A percentile compares a stretch with the other conserved stretches of the same genome.
These are phyloP conservation scores for Fusarium foetens DNA, from an alignment of 2,329 filamentous ascomycete genomes.

Conservation along the genomic window DNA sequence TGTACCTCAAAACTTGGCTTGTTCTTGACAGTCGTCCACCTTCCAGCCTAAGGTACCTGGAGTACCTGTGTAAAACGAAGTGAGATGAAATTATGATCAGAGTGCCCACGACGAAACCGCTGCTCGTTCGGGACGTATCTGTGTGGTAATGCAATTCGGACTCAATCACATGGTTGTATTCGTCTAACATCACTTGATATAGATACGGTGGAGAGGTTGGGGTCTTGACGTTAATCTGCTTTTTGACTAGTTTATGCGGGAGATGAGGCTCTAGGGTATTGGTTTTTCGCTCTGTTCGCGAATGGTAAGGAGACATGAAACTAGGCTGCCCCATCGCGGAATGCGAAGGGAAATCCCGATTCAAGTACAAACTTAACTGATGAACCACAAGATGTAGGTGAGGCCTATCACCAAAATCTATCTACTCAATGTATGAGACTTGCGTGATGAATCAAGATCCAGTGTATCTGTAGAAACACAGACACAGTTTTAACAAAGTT, in stretches of 20 bases:
- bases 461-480: neutral
- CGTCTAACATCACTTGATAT: constrained; percentile 44
- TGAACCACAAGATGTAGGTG: neutral
- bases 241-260: constrained; percentile 35
- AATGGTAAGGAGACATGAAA: constrained; percentile 13
- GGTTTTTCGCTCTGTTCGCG: constrained; percentile 9
- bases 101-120: neutral
- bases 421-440: neutral
- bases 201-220: constrained; percentile 33
- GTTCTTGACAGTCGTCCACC: neutral
- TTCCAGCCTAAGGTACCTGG: neutral
- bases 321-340: constrained; percentile 30
- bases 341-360: neutral
- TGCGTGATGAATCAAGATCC: neutral
- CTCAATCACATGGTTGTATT: constrained; percentile 40
- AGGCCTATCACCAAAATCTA: neutral
- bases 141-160: neutral
- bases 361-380: neutral
- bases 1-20: neutral
- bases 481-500: neutral
- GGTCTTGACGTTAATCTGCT: constrained; percentile 35
- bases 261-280: constrained; percentile 36
- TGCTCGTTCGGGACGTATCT: constrained; percentile 1
- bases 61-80: neutral
- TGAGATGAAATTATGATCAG: neutral